These are phyloP conservation scores for Hypomyces perniciosus DNA, from an alignment of 2,329 filamentous ascomycete species.

Conservation along the genomic window DNA sequence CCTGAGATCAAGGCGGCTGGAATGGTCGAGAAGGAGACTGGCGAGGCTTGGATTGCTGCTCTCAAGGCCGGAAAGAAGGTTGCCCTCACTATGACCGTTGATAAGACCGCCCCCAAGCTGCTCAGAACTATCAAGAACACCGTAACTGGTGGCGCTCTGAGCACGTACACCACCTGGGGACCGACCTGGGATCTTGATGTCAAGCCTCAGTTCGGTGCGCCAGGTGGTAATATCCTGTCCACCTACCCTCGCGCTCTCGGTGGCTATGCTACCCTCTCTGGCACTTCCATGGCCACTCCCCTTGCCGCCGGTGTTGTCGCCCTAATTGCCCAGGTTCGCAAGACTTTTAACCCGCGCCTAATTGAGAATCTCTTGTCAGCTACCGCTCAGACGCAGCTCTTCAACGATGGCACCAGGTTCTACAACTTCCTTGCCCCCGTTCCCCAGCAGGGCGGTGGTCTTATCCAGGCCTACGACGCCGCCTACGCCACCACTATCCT, in stretches of 20 bases:
- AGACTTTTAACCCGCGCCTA: slow-evolving; percentile 43
- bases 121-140: slow-evolving; percentile 29
- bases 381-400: slow-evolving; percentile 43
- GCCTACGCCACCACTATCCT: slow-evolving; percentile 48
- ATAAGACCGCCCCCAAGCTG: slow-evolving; percentile 25
- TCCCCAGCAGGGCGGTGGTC: slow-evolving; percentile 54
- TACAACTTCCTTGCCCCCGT: slow-evolving; percentile 45
- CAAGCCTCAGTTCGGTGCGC: slow-evolving; percentile 51
- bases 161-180: slow-evolving; percentile 52
- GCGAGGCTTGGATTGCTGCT: slow-evolving; percentile 37
- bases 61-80: slow-evolving; percentile 40
- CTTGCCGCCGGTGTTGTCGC: slow-evolving; percentile 50
- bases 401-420: slow-evolving; percentile 38
- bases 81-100: slow-evolving; percentile 38
- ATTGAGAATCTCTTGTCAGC: slow-evolving; percentile 45
- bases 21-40: slow-evolving; percentile 37
- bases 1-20: slow-evolving; percentile 30
- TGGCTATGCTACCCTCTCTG: slow-evolving; percentile 46
- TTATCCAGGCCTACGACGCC: slow-evolving; percentile 55
- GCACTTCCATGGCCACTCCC: slow-evolving; percentile 57
- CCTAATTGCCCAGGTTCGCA: slow-evolving; percentile 45
- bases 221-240: slow-evolving; percentile 53
- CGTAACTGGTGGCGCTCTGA: slow-evolving; percentile 45
- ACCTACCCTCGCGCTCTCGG: slow-evolving; percentile 45
- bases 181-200: slow-evolving; percentile 53